Conservation (phyloP, 1,284 basidiomycete genomes). For the Apiotrichum sp. region DNA sequence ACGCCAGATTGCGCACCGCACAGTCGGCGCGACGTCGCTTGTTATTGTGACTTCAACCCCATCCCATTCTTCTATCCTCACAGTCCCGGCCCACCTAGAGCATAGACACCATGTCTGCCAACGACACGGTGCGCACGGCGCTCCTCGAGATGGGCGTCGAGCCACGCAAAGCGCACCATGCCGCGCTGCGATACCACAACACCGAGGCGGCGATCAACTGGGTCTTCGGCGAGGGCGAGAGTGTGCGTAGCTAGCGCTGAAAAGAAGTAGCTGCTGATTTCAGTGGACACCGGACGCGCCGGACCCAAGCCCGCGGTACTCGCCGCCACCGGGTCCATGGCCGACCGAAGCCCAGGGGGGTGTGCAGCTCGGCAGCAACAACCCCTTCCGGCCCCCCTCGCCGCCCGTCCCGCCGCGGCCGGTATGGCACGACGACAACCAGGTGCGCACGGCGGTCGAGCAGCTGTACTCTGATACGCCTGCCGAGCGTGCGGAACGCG, state of each 20-base stretch:
- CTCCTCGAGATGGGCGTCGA: slow-evolving; percentile 40
- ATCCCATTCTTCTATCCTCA: no score
- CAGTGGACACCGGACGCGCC: slow-evolving; percentile 9
- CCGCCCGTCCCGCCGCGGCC: slow-evolving; percentile 33
- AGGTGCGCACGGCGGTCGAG: slow-evolving; percentile 16
- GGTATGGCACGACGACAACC: slow-evolving; percentile 25
- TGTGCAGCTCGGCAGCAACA: slow-evolving; percentile 5
- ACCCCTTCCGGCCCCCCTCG: slow-evolving; percentile 13
- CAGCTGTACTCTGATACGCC: slow-evolving; percentile 11
- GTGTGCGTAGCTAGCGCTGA: slow-evolving; percentile 19
- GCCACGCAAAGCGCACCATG: slow-evolving; percentile 26
- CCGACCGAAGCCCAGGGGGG: slow-evolving; percentile 4
- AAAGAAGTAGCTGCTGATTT: neutral
- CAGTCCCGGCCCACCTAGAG: no score
- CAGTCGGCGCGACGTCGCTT: no score
- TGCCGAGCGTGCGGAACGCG: slow-evolving; percentile 14
- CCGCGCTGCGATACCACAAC: slow-evolving; percentile 27
- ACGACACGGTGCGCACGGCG: slow-evolving; percentile 17
- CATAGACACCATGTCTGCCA: slow-evolving; percentile 19
- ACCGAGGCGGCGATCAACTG: slow-evolving; percentile 40
- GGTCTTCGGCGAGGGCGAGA: slow-evolving; percentile 39
- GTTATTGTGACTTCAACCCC: no score
- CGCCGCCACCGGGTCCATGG: neutral
- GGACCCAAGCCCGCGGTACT: neutral
- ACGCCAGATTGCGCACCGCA: neutral